A percentile compares a stretch with the other conserved stretches of the same genome.
These are phyloP conservation scores for Trichocladium antarcticum DNA, from an alignment of 495 filamentous ascomycete species.

Conservation along the genomic window DNA sequence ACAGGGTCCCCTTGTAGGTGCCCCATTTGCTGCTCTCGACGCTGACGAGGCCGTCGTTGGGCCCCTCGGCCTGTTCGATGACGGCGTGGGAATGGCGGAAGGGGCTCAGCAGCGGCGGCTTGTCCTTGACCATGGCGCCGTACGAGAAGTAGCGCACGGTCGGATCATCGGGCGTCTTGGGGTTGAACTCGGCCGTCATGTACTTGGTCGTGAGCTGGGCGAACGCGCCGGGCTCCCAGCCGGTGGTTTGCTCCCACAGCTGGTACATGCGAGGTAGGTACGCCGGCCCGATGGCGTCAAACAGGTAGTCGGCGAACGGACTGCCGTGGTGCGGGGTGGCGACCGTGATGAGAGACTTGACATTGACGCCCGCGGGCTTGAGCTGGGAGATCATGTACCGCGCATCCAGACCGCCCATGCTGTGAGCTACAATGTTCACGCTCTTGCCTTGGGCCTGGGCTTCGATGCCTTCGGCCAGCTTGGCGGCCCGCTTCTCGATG, in stretches of 20 bases:
- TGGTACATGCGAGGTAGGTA: constrained; percentile 60
- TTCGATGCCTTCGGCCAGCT: constrained; percentile 53
- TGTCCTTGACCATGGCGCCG: constrained; percentile 55
- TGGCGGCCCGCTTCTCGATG: constrained; percentile 65
- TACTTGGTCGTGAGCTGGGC: constrained; percentile 70
- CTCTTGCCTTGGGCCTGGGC: constrained; percentile 54
- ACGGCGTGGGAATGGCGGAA: constrained; percentile 65
- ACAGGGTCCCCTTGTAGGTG: constrained; percentile 82
- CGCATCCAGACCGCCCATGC: constrained; percentile 69
- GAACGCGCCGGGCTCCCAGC: constrained; percentile 74
- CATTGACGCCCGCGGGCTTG: constrained; percentile 55
- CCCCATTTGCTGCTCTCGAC: constrained; percentile 81
- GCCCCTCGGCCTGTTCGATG: constrained; percentile 59
- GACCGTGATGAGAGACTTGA: constrained; percentile 70
- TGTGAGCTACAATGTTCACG: constrained; percentile 83
- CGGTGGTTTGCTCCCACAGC: constrained; percentile 47
- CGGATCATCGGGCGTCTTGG: constrained; percentile 58
- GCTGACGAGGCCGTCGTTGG: constrained; percentile 89
- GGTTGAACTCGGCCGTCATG: constrained; percentile 77
- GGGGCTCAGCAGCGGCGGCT: constrained; percentile 53
- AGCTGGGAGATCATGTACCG: constrained; percentile 85
- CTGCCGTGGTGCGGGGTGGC: constrained; percentile 80
- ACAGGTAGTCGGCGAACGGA: constrained; percentile 72
- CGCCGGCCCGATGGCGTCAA: constrained; percentile 55
- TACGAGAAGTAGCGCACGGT: constrained; percentile 88